Conservation (phyloP, 2,329 filamentous ascomycete genomes). For the Botrytis tulipae region DNA sequence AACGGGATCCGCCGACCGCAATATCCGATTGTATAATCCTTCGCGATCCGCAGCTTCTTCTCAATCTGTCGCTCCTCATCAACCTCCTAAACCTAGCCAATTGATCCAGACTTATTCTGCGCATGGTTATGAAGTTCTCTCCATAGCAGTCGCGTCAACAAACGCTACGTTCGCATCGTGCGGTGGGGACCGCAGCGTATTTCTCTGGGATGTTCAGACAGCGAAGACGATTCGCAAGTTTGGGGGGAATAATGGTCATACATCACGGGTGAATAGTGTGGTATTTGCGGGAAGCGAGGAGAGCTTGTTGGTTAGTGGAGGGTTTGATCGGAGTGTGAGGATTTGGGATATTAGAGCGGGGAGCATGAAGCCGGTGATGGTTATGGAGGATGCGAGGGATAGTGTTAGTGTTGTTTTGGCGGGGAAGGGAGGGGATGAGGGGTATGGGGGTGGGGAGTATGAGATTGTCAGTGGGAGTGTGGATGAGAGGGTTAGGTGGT, state of each 20-base stretch:
- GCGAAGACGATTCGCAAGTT: conserved; percentile 77
- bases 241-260: conserved; percentile 48
- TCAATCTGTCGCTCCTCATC: conserved; percentile 41
- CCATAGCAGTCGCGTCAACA: conserved; percentile 68
- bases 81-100: conserved; percentile 41
- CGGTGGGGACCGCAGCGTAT: conserved; percentile 87
- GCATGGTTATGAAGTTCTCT: conserved; percentile 90
- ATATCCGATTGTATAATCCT: conserved; percentile 84
- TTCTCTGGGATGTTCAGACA: conserved; percentile 89
- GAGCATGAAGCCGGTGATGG: conserved; percentile 64
- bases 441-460: conserved; percentile 65
- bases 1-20: conserved; percentile 81
- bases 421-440: conserved; percentile 54
- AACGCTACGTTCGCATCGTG: conserved; percentile 85
- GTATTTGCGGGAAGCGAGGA: conserved; percentile 76
- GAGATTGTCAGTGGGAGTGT: conserved; percentile 75
- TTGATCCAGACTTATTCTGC: conserved; percentile 86
- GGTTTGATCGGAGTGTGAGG: conserved; percentile 72
- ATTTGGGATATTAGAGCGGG: conserved; percentile 65
- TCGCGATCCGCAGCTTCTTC: conserved; percentile 48
- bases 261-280: conserved; percentile 68
- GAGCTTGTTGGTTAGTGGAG: conserved; percentile 67
- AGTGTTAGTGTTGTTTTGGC: conserved; percentile 49
- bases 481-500: conserved; percentile 76
- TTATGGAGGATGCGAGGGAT: conserved; percentile 70